A percentile compares a stretch with the other conserved stretches of the same genome.
These are phyloP conservation scores for Brassica napus DNA, from an alignment of 345 rosid genomes.

Conservation along the genomic window Da-Ae NC_063448.1:56362001-56362500, in stretches of 20 bases:
- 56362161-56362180: constrained; percentile 12
- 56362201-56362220: constrained; percentile 25
- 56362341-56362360: neutral
- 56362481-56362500: too few relatives aligned
- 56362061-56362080: constrained; percentile 41
- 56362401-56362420: neutral
- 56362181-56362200: constrained; percentile 27
- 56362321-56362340: neutral
- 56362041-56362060: constrained; percentile 84
- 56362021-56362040: constrained; percentile 84
- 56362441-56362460: too few relatives aligned
- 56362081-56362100: neutral
- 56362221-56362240: constrained; percentile 4
- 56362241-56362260: constrained; percentile 18
- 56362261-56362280: neutral
- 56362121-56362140: constrained; percentile 10
- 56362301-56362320: neutral
- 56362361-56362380: neutral
- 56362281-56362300: neutral
- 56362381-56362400: neutral
- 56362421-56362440: neutral
- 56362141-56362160: constrained; percentile 21
- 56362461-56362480: too few relatives aligned
- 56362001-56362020: constrained; percentile 88
- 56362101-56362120: neutral